Base-by-base conservation (phyloP, 495 filamentous ascomycete species). In the Tuber microsphaerosporum region DNA sequence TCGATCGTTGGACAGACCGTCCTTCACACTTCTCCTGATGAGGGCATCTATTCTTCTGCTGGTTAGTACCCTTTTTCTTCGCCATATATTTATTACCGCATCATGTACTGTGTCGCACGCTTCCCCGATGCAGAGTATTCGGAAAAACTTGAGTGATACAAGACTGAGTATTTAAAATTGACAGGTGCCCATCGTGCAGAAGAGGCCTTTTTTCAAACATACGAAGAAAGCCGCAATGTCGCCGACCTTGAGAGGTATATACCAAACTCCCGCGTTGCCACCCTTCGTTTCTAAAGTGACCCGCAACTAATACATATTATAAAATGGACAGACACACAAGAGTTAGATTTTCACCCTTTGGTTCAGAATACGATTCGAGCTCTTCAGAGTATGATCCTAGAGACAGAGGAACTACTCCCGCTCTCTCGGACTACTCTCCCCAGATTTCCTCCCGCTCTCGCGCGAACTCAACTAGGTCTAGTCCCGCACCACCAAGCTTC, bases 381-480 rank as follows among this genome's bases (percentile, higher is more conserved):
- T 82, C 80, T 46, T 82, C 80, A 3, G 81, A 82, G 51, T 79
- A 74, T 41, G 80, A 82, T 43, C 43, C 39, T 48, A 70, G 70
- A 31, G 74, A 73, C 46, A 78, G 74, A 26, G 68, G 74, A 41
- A 75, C 73, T 34, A 76, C 81, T 4, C 79, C 74, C 19, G 71
- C 81, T 71, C 71, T 82, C 65, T 79, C 81, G 41, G 81, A 82
- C 71, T 82, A 82, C 20, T 82, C 81, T 12, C 81, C 81, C 22
- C 80, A 79, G 69, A 43, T 80, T 69, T 48, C 73, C 26, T 73
- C 74, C 16, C 75, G 75, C 43, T 82, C 81, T n/a, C 75, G 77
- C 20, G 71, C 80, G 42, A 82, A 80, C 73, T 82, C 80, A 37
- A 71, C 81, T 22, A 82, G 77, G 56, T 81, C 81, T 12, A 82